Conservation (phyloP, 108 stramenopile species). For the Skeletonema costatum region DNA sequence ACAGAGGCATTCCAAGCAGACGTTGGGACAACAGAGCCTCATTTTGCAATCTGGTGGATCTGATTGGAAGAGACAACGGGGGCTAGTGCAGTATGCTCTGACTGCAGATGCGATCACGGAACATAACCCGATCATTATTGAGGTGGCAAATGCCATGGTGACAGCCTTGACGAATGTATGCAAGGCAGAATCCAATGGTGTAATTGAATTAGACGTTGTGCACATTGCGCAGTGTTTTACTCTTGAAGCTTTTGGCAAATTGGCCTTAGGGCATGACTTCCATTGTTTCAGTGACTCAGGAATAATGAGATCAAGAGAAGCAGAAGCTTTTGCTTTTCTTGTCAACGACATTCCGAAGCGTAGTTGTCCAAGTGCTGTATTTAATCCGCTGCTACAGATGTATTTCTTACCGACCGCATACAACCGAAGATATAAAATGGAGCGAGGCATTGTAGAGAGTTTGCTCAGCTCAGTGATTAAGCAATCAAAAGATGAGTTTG, state of each 20-base stretch:
- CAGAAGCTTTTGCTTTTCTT: not conserved
- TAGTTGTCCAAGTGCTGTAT: not conserved
- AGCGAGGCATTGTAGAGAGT: not conserved
- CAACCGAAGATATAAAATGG: not conserved
- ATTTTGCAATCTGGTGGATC: not conserved
- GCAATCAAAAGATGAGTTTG: not conserved
- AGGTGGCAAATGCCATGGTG: not conserved
- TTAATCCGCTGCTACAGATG: not conserved
- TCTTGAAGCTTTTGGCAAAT: not conserved
- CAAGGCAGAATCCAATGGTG: not conserved
- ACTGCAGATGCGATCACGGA: not conserved
- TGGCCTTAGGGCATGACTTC: not conserved
- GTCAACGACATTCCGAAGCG: not conserved
- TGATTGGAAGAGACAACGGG: not conserved
- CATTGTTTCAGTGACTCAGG: not conserved
- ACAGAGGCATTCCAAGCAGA: not conserved
- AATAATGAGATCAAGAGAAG: not conserved
- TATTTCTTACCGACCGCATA: not conserved
- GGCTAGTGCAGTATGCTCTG: not conserved
- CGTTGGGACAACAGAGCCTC: not conserved
- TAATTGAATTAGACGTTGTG: not conserved
- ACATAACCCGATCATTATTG: not conserved
- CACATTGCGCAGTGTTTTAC: not conserved
- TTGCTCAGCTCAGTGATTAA: not conserved
- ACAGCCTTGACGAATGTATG: not conserved